Evolutionary conservation across 2,329 filamentous ascomycete genomes (phyloP).

Genomic region (Hypocrella siamensis): DNA sequence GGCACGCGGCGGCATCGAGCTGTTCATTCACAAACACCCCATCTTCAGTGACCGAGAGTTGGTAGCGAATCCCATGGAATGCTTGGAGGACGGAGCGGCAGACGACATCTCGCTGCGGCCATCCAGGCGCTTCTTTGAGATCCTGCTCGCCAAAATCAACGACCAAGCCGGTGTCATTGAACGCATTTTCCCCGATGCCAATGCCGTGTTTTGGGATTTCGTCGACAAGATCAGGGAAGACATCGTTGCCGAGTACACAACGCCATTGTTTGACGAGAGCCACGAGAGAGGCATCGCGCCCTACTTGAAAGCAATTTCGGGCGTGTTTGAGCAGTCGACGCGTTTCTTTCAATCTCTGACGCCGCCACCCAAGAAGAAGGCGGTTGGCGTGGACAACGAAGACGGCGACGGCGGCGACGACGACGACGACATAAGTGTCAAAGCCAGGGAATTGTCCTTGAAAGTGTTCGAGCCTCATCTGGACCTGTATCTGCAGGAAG

Average conservation of each 20-base stretch:
- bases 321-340: constrained; percentile 73
- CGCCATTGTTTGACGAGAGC: constrained; percentile 71
- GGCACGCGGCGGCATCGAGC: constrained; percentile 60
- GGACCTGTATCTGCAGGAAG: constrained; percentile 85
- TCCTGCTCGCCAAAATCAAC: constrained; percentile 58
- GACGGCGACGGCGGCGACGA: constrained; percentile 18
- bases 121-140: constrained; percentile 66
- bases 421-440: constrained; percentile 44
- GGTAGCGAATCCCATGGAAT: constrained; percentile 58
- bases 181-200: constrained; percentile 60
- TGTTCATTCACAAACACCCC: constrained; percentile 80
- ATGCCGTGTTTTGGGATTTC: constrained; percentile 60
- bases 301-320: constrained; percentile 76
- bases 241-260: constrained; percentile 74
- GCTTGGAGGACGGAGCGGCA: constrained; percentile 50
- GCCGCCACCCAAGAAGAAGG: constrained; percentile 47
- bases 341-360: constrained; percentile 59
- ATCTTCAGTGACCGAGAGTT: constrained; percentile 61
- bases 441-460: constrained; percentile 51
- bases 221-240: constrained; percentile 74
- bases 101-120: constrained; percentile 65
- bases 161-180: constrained; percentile 71
- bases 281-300: constrained; percentile 59
- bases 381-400: background rate
- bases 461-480: constrained; percentile 80